Evolutionary conservation across 495 filamentous ascomycete species (phyloP).

Genomic region (Aspergillus sclerotioniger): DNA sequence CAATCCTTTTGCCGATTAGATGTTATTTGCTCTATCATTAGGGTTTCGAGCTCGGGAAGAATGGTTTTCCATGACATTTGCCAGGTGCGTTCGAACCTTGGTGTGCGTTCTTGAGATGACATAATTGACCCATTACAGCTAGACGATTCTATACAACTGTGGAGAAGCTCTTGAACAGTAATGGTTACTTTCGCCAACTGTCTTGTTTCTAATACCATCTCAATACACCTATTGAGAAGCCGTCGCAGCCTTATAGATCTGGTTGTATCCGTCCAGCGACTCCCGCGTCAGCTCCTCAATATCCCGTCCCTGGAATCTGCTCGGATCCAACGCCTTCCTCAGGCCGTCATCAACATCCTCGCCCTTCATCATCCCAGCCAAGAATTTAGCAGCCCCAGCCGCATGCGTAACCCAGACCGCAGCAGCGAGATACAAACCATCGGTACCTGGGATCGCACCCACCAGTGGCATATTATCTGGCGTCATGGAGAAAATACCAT

Average conservation of each 20-base stretch:
- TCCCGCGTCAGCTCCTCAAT: conserved; percentile 18
- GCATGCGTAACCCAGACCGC: conserved; percentile 40
- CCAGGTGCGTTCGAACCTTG: no score
- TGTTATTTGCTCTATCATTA: no score
- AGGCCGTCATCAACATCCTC: conserved; percentile 20
- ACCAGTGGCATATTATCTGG: conserved; percentile 38
- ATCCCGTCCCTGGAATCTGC: conserved; percentile 29
- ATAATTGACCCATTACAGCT: no score
- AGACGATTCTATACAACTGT: no score
- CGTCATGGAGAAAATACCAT: conserved; percentile 39
- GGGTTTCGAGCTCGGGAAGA: no score
- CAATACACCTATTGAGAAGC: neutral
- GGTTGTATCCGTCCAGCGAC: conserved; percentile 32
- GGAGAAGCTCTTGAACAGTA: no score
- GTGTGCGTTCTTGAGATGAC: no score
- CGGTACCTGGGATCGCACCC: conserved; percentile 21
- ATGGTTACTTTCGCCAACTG: no score
- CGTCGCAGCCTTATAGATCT: conserved; percentile 23
- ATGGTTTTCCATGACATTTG: no score
- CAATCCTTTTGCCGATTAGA: no score
- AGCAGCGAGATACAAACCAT: conserved; percentile 31
- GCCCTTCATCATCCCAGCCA: conserved; percentile 23
- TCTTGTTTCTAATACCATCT: no score
- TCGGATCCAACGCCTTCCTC: conserved; percentile 26
- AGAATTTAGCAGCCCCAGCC: conserved; percentile 32